Evolutionary conservation across 1,284 basidiomycete genomes (phyloP).

Genomic region (Ganoderma lucidum): DNA sequence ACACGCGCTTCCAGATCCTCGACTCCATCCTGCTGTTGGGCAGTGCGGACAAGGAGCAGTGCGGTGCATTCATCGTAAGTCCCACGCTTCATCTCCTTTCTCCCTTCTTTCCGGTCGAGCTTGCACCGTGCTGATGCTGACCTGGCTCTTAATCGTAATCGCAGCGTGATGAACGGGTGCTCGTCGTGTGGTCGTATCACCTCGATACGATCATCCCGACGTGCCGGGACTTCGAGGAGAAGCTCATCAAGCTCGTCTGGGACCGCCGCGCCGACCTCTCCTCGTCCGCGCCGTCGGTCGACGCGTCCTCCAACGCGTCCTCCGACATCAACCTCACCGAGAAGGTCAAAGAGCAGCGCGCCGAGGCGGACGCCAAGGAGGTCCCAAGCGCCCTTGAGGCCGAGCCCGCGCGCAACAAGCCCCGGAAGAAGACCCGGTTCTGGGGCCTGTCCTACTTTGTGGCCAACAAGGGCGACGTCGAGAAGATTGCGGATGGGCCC

Average conservation of each 20-base stretch:
- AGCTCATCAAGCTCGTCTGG: constrained; percentile 86
- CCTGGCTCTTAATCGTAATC: neutral
- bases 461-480: constrained; percentile 50
- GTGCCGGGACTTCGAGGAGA: constrained; percentile 74
- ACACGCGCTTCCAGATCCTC: constrained; percentile 72
- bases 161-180: constrained; percentile 75
- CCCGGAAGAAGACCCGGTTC: constrained; percentile 36
- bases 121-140: neutral
- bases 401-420: constrained; percentile 37
- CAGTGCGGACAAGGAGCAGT: constrained; percentile 82
- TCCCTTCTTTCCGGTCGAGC: neutral
- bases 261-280: constrained; percentile 52
- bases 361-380: constrained; percentile 31
- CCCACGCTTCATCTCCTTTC: neutral
- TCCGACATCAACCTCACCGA: constrained; percentile 63
- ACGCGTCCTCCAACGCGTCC: constrained; percentile 51
- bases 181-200: constrained; percentile 82
- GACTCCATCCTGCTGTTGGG: constrained; percentile 69
- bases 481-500: constrained; percentile 52
- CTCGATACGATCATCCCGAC: constrained; percentile 74
- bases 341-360: constrained; percentile 38
- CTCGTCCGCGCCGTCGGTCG: constrained; percentile 44
- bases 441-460: constrained; percentile 50
- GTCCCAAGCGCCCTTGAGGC: constrained; percentile 39
- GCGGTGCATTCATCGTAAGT: constrained; percentile 81